Evolutionary conservation across 169 alveolate species (phyloP).

Genomic region (Perkinsus chesapeaki): DNA sequence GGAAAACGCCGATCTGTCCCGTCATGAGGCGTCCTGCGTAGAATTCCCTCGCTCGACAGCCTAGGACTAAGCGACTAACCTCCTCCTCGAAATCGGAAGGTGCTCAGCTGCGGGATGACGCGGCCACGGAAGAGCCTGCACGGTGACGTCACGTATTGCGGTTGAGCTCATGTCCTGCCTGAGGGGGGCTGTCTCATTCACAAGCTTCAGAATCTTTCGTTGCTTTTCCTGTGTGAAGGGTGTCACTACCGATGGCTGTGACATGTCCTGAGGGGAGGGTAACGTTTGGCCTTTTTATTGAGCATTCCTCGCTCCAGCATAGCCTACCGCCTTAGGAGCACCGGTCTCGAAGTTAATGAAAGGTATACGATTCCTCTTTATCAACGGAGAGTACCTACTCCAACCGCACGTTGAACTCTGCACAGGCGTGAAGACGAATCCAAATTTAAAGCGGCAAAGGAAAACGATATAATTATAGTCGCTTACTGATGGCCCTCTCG

Average conservation of each 20-base stretch:
- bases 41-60: neutral
- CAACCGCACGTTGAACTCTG: too few species aligned
- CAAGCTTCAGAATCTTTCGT: neutral
- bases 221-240: slow-evolving; percentile 11
- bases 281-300: slow-evolving; percentile 20
- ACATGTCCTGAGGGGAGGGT: slow-evolving; percentile 45
- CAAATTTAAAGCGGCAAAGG: neutral
- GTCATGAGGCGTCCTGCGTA: neutral
- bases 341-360: slow-evolving; percentile 63
- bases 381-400: slow-evolving; percentile 33
- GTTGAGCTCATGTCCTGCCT: neutral
- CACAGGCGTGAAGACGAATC: neutral
- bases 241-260: slow-evolving; percentile 18
- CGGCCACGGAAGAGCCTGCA: neutral
- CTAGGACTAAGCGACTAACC: neutral
- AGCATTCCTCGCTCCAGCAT: slow-evolving; percentile 21
- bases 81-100: neutral
- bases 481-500: neutral
- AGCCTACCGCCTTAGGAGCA: slow-evolving; percentile 41
- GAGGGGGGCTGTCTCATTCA: slow-evolving; percentile 21
- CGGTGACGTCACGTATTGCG: neutral
- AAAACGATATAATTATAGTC: neutral
- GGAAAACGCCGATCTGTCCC: slow-evolving; percentile 41
- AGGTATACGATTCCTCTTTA: slow-evolving; percentile 56
- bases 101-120: neutral